These are phyloP conservation scores for Cercophora scortea DNA, from an alignment of 495 filamentous ascomycete genomes.

Conservation along the genomic window DNA sequence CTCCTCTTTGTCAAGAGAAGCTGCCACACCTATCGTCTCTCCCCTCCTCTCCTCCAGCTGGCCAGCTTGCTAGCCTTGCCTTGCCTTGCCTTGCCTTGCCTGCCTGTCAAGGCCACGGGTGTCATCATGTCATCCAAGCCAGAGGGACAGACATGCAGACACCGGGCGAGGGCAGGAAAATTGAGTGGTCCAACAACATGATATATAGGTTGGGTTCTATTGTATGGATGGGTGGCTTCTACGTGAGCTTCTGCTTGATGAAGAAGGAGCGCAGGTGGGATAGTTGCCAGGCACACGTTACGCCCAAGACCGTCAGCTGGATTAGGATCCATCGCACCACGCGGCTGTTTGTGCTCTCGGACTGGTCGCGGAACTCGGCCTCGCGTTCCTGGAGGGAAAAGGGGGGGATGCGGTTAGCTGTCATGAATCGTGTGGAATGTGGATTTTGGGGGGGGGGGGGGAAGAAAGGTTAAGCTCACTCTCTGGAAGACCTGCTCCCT, in stretches of 20 bases:
- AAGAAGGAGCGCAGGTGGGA: slow-evolving; percentile 94
- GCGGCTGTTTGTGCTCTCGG: slow-evolving; percentile 83
- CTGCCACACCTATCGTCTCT: too few species aligned
- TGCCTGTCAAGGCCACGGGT: too few species aligned
- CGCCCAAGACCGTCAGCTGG: slow-evolving; percentile 78
- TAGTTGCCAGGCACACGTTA: slow-evolving; percentile 95
- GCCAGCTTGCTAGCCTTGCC: too few species aligned
- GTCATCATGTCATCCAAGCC: too few species aligned
- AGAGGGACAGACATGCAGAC: too few species aligned
- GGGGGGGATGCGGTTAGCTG: background rate
- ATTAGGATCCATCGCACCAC: slow-evolving; percentile 92
- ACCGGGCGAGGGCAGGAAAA: too few species aligned
- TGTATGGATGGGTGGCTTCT: background rate
- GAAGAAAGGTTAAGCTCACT: slow-evolving; percentile 45
- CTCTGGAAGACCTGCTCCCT: slow-evolving; percentile 95
- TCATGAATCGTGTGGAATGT: background rate
- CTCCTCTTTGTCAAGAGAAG: background rate
- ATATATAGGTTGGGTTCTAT: background rate
- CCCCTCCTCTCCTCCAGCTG: too few species aligned
- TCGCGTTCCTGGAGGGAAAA: slow-evolving; percentile 74
- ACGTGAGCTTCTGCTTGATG: slow-evolving; percentile 99
- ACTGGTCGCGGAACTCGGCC: slow-evolving; percentile 96
- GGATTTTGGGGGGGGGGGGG: background rate
- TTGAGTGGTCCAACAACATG: background rate
- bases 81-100: too few species aligned